Evolutionary conservation across 208 protist genomes (phyloP).

Genomic region (Trichomonas tenax): DNA sequence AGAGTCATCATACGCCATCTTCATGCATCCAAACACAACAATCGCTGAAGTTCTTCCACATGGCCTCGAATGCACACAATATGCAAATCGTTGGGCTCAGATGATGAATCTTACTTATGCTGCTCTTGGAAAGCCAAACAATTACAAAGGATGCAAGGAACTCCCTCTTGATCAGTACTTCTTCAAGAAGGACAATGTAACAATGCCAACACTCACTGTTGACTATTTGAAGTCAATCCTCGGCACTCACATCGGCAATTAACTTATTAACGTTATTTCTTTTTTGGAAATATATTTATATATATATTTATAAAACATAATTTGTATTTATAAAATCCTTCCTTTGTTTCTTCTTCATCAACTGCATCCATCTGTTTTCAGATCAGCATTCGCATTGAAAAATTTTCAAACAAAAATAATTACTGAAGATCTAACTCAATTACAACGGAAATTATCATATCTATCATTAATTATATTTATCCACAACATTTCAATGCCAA

Average conservation of each 20-base stretch:
- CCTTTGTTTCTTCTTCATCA: too few species aligned
- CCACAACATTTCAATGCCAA: too few species aligned
- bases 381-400: too few species aligned
- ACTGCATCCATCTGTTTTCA: too few species aligned
- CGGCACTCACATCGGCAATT: not conserved
- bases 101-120: not conserved
- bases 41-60: not conserved
- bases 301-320: too few species aligned
- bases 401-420: too few species aligned
- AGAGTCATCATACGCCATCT: not conserved
- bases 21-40: not conserved
- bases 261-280: too few species aligned
- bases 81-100: not conserved
- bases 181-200: not conserved
- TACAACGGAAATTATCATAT: too few species aligned
- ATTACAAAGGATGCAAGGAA: not conserved
- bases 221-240: not conserved
- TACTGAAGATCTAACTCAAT: too few species aligned
- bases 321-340: too few species aligned
- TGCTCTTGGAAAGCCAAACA: not conserved
- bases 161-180: not conserved
- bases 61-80: not conserved
- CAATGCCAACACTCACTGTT: not conserved
- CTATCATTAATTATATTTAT: too few species aligned
- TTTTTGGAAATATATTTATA: too few species aligned